phyloP scores from a whole-genome alignment of 139 green algal genomes.

The Ostreobium quekettii region DNA sequence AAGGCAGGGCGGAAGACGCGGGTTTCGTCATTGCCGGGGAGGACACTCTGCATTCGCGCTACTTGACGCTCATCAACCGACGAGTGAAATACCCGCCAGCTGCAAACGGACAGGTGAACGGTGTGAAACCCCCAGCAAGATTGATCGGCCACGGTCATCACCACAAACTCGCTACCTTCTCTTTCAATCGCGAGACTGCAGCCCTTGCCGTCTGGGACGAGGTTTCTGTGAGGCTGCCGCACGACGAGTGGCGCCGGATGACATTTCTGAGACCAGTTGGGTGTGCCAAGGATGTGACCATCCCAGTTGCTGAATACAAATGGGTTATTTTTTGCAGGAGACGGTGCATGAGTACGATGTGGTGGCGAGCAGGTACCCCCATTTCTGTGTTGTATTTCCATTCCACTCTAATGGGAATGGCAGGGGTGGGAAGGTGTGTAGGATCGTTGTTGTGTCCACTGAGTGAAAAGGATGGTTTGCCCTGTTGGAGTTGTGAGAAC shows the following conservation, averaged over 20 bases:
- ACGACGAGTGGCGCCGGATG: neutral
- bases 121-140: too few species aligned
- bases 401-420: slow-evolving; percentile 2
- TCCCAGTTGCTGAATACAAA: neutral
- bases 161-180: neutral
- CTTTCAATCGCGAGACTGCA: neutral
- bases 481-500: too few species aligned
- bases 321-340: neutral
- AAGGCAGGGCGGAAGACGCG: neutral
- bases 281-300: neutral
- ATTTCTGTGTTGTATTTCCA: slow-evolving; percentile 13
- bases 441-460: too few species aligned
- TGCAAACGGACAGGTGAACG: too few species aligned
- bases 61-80: neutral
- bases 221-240: neutral
- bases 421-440: neutral
- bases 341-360: neutral
- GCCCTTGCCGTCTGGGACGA: neutral
- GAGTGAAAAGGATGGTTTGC: too few species aligned
- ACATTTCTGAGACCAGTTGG: neutral
- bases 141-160: neutral
- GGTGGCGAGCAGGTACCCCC: neutral
- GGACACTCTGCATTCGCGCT: neutral
- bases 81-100: neutral
- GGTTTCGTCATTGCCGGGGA: neutral